Base-by-base conservation (phyloP, 352 stramenopile species). In the Elongisporangium senticosum region DNA sequence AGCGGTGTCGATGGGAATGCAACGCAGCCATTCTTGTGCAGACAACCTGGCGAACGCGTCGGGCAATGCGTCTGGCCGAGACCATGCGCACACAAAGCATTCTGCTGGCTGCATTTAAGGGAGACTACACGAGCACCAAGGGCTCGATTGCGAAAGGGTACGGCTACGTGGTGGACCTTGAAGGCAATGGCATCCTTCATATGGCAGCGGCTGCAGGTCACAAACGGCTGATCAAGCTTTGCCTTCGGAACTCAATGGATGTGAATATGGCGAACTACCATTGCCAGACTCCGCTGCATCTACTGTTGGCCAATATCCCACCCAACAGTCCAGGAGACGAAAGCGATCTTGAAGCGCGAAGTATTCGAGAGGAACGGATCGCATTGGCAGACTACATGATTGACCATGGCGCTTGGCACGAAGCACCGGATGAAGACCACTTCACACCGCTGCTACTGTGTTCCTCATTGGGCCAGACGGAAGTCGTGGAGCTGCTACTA, bases 171-270 rank as follows among this genome's bases (percentile, higher is more conserved):
- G 15, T 58, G 2, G 86, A 93, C 56, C 60, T 53, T 3, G 71
- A 89, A 14, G 73, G 80, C 8, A 91, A 95, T 54, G 67, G 67
- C 1, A 80, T 96, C 54, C 59, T 96, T 1, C 86, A 95, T 56
- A 66, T 87, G 40, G 79, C 79, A 1, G 79, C 79, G 2, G 72
- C 76, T 10, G 78, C 78, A 52, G 81, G 81, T 5, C 74, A 84
- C 64, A 93, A 92, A 55, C 77, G 87, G 8, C 53, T 95, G 5
- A 69, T 95, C 2, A 96, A 96, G 56, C 68, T 95, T 17, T 95
- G 86, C 65, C 62, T 95, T 21, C 84, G 87, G 40, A 68, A 75
- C 56, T 70, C 69, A 15, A 81, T 96, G 51, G 76, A 93, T 14
- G 75, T 95, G 23, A 93, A 91, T 53, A 62, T 64, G 1, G 63